Evolutionary conservation across 2,329 filamentous ascomycete species (phyloP).

Genomic region (Aspergillus pseudoterreus): DNA sequence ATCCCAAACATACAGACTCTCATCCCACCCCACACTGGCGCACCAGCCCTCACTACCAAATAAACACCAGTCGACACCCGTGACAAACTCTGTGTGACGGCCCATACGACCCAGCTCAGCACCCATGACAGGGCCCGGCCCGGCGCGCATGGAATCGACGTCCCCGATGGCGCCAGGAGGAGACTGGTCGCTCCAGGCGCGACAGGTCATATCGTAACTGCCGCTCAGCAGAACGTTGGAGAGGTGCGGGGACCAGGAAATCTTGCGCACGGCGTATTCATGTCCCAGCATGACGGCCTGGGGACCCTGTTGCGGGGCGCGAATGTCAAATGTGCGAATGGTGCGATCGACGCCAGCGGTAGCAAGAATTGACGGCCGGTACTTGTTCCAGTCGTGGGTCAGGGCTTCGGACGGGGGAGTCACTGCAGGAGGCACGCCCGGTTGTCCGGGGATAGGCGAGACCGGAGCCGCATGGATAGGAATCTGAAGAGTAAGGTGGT

Average conservation of each 20-base stretch:
- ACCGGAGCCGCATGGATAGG: constrained; percentile 72
- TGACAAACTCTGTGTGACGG: constrained; percentile 90
- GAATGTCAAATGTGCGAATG: constrained; percentile 86
- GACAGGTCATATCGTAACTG: constrained; percentile 97
- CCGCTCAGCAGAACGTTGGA: constrained; percentile 81
- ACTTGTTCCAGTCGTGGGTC: constrained; percentile 99
- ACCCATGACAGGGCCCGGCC: constrained; percentile 49
- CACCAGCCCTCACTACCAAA: constrained; percentile 96
- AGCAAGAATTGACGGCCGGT: constrained; percentile 77
- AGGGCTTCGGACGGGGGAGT: constrained; percentile 73
- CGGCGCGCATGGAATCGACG: constrained; percentile 36
- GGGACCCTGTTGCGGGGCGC: constrained; percentile 70
- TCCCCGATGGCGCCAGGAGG: constrained; percentile 31
- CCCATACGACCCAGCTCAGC: constrained; percentile 83
- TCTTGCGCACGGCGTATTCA: constrained; percentile 79
- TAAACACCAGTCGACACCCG: constrained; percentile 95
- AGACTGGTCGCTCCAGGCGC: constrained; percentile 85
- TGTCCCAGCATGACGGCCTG: constrained; percentile 75
- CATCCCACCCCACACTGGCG: constrained; percentile 91
- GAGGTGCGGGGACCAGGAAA: constrained; percentile 94
- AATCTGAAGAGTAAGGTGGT: constrained; percentile 79
- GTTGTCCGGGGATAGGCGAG: constrained; percentile 37
- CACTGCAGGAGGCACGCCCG: constrained; percentile 36
- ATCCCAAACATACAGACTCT: constrained; percentile 88
- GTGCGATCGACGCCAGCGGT: constrained; percentile 84